A percentile compares a stretch with the other conserved stretches of the same genome.
Evolutionary conservation across 2,329 filamentous ascomycete genomes (phyloP).

Genomic region (Hymenoscyphus albidus): DNA sequence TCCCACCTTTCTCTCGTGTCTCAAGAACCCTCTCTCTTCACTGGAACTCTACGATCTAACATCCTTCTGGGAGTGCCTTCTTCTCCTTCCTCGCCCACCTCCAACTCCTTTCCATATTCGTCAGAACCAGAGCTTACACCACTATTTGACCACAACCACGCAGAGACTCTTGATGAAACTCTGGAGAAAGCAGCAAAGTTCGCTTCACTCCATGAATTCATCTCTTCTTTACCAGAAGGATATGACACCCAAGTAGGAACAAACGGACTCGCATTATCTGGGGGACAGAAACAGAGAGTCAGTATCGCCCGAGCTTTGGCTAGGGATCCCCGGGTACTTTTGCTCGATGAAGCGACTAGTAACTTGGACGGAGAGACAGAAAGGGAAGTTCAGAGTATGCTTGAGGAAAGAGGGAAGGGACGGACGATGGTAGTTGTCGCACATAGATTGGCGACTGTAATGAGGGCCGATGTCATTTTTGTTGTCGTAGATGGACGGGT

Average conservation of each 20-base stretch:
- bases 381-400: conserved; percentile 55
- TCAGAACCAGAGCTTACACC: neutral
- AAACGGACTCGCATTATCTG: conserved; percentile 81
- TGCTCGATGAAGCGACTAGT: conserved; percentile 71
- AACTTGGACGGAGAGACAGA: conserved; percentile 50
- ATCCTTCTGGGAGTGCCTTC: conserved; percentile 59
- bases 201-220: conserved; percentile 89
- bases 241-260: conserved; percentile 91
- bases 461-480: conserved; percentile 31
- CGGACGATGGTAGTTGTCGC: conserved; percentile 45
- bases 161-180: neutral
- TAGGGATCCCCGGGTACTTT: conserved; percentile 59
- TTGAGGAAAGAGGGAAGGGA: conserved; percentile 57
- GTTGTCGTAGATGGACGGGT: conserved; percentile 28
- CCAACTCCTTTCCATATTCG: neutral
- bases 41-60: conserved; percentile 63
- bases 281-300: conserved; percentile 92
- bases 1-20: conserved; percentile 63
- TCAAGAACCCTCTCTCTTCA: conserved; percentile 69
- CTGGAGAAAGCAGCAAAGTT: conserved; percentile 59
- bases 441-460: conserved; percentile 30
- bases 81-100: conserved; percentile 46
- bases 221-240: conserved; percentile 72
- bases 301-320: conserved; percentile 74
- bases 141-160: neutral